Evolutionary conservation across 306 rosid species (phyloP).

Genomic region (Prunus fruticosa): DNA sequence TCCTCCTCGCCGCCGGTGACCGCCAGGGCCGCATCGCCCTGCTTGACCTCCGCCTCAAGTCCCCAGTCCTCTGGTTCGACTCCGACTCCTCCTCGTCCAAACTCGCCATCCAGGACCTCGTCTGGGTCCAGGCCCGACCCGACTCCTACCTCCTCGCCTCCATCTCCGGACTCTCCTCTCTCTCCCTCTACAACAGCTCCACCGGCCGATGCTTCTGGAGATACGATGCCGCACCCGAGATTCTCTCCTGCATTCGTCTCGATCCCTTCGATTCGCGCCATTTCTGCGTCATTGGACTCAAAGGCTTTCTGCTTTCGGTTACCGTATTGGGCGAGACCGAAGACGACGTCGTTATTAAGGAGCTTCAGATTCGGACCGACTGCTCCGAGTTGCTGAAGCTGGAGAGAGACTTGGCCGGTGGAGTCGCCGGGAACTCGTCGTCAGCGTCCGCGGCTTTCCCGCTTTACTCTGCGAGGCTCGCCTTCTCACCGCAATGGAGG

Average conservation of each 20-base stretch:
- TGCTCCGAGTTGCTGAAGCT: slow-evolving; percentile 55
- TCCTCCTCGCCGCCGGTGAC: slow-evolving; percentile 86
- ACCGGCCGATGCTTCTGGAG: slow-evolving; percentile 82
- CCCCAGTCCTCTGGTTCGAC: slow-evolving; percentile 68
- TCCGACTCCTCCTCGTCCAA: slow-evolving; percentile 41
- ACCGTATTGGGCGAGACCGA: slow-evolving; percentile 63
- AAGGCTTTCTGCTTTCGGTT: slow-evolving; percentile 69
- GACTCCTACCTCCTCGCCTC: slow-evolving; percentile 67
- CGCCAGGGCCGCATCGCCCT: slow-evolving; percentile 90
- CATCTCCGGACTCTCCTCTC: slow-evolving; percentile 63
- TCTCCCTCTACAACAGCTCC: slow-evolving; percentile 57
- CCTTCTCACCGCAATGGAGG: slow-evolving; percentile 82
- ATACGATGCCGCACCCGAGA: slow-evolving; percentile 76
- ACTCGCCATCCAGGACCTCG: slow-evolving; percentile 73
- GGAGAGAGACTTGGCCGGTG: slow-evolving; percentile 51
- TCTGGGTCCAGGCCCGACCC: slow-evolving; percentile 81
- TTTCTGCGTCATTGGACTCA: slow-evolving; percentile 73
- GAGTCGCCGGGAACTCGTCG: slow-evolving; percentile 19
- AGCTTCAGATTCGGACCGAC: slow-evolving; percentile 65
- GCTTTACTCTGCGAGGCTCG: slow-evolving; percentile 45
- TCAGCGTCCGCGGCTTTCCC: slow-evolving; percentile 71
- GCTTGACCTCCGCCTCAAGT: slow-evolving; percentile 60
- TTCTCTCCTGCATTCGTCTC: slow-evolving; percentile 70
- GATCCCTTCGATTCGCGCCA: slow-evolving; percentile 94
- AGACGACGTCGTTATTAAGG: slow-evolving; percentile 53